These are phyloP conservation scores for Starmera dryadoides DNA, from an alignment of 805 yeast genomes.

Conservation along the genomic window DNA sequence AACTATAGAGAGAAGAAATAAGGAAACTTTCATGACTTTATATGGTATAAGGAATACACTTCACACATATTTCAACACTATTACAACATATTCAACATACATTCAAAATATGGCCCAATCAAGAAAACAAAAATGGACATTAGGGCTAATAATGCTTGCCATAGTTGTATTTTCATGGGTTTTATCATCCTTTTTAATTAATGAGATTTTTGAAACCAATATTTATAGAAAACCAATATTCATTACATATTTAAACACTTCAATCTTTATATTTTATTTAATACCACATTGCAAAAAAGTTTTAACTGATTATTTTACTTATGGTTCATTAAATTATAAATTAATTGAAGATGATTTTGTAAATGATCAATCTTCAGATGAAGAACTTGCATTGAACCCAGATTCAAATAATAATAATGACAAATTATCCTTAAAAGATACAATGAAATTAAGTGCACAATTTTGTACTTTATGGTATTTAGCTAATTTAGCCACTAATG, in stretches of 20 bases:
- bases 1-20: no score
- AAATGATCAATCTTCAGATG: constrained; percentile 15
- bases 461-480: constrained; percentile 86
- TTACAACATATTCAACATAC: not conserved
- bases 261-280: constrained; percentile 73
- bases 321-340: constrained; percentile 19
- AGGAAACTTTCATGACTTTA: no score
- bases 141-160: constrained; percentile 67
- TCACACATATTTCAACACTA: not conserved
- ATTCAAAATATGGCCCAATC: not conserved
- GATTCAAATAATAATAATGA: constrained; percentile 12
- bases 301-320: constrained; percentile 18
- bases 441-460: constrained; percentile 67
- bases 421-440: constrained; percentile 45
- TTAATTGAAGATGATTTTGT: constrained; percentile 16
- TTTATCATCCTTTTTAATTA: constrained; percentile 76
- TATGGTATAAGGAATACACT: no score
- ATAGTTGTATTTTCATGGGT: constrained; percentile 89
- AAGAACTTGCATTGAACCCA: constrained; percentile 18
- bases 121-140: constrained; percentile 45
- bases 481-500: constrained; percentile 85
- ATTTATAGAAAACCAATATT: constrained; percentile 83
- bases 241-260: constrained; percentile 87
- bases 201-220: constrained; percentile 61
- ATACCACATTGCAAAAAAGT: constrained; percentile 42